Evolutionary conservation across 441 rosid genomes (phyloP), one percentile per base, ranked within the genome.

Genomic region (Euphorbia celastroides): DNA sequence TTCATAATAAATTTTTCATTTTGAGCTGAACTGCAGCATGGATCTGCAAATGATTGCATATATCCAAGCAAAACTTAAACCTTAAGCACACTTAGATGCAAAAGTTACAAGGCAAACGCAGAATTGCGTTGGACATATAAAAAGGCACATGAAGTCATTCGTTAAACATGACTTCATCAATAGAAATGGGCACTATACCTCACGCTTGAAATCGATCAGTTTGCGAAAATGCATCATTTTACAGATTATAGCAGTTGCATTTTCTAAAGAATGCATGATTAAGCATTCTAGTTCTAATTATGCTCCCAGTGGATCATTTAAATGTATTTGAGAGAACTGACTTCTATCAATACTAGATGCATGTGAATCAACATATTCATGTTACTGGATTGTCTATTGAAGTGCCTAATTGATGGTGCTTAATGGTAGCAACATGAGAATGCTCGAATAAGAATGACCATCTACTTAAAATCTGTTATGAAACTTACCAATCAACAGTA

Each of bases 401-500:
- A 54, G 7, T 1, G 14, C 7, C 26, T 23, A 51, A 0, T n/a
- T 51, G 14, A 54, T 2, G 28, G 28, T 7, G 12, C 50, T 44
- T 44, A 44, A 14, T 44, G n/a, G 50, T 19, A 44, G n/a, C n/a
- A 54, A 54, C 31, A 26, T 12, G 34, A 28, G 5, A 31, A 13
- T 27, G 7, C 13, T 30, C 2, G 17, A 26, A 17, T 26, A 26
- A 14, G 34, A 28, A 25, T 56, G 19, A 25, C 50, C 17, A 6
- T 26, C 5, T 56, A 56, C 30, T 13, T 56, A 7, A 26, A 57
- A 57, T 17, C n/a, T n/a, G n/a, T n/a, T 14, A 56, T 56, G 31
- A 56, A 51, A 34, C 34, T 56, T 56, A 56, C 60, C 60, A 56
- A 14, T 57, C 61, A 28, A 30, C 38, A 27, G 38, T 19, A 27